Base-by-base conservation (phyloP, 331 rosid genomes). In the Stylosanthes scabra region DNA sequence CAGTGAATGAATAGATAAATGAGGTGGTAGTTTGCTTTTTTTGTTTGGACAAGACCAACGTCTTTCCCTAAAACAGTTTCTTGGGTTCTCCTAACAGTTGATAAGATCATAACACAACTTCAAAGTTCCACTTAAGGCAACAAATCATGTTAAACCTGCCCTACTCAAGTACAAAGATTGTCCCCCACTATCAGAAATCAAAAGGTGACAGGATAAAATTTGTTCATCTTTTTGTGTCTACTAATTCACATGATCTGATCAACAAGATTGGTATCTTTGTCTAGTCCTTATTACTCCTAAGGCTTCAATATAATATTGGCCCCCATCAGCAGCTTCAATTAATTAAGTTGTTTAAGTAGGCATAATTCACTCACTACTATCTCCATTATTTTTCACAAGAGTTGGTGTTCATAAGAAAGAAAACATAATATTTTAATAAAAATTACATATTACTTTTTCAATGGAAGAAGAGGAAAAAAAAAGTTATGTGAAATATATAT, bases 171-270 rank as follows among this genome's bases (percentile, higher is more conserved):
- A 16, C 63, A 61, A 42, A 76, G 76, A 59, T 72, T 72, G 82
- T 66, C 63, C 39, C 82, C 82, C 76, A 77, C 71, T 72, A 66
- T 45, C 16, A 8, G 29, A 81, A 49, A 49, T 46, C 0, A 6
- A 52, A 71, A 71, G 71, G 31, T 5, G 12, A 63, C 64, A 11
- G 46, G 66, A 70, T 64, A 47, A 74, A 15, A 58, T 40, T 40
- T 42, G 71, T 66, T 31, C 37, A 31, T 31, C 37, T 14, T 14
- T 50, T 71, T 61, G 11, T 72, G 68, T 65, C 64, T 51, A 4
- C 55, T n/a, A 52, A 62, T 27, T 50, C 3, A 31, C 3, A 47
- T 6, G 37, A 28, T 28, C 41, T 12, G 11, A 20, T 20, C 25
- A 27, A 4, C 34, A 29, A 8, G 8, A 28, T 12, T 66, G 58